phyloP scores from a whole-genome alignment of 495 filamentous ascomycete genomes.

The Articulospora tetracladia region DNA sequence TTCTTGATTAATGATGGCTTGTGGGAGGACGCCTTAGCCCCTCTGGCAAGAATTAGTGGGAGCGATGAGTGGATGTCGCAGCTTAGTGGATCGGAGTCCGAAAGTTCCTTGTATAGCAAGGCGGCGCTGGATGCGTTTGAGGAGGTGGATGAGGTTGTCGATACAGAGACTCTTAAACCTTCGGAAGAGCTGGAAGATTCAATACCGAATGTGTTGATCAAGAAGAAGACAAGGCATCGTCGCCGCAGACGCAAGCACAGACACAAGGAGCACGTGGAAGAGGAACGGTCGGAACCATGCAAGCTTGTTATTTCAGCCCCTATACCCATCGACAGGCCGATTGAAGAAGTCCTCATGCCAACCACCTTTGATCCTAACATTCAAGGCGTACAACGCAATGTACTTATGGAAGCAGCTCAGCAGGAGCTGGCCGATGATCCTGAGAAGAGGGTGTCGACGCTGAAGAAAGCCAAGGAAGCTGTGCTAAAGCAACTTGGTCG shows the following conservation, averaged over 20 bases:
- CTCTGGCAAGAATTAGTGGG: slow-evolving; percentile 54
- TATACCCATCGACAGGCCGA: slow-evolving; percentile 40
- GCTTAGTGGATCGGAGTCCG: slow-evolving; percentile 33
- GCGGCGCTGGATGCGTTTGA: slow-evolving; percentile 19
- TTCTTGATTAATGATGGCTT: slow-evolving; percentile 54
- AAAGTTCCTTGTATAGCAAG: slow-evolving; percentile 17
- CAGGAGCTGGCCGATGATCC: slow-evolving; percentile 26
- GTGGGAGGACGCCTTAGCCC: slow-evolving; percentile 73
- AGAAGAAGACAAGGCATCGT: slow-evolving; percentile 38
- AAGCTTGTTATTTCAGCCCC: slow-evolving; percentile 40
- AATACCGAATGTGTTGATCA: slow-evolving; percentile 38
- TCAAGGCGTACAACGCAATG: slow-evolving; percentile 27
- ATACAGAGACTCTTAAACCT: background rate
- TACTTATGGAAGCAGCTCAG: slow-evolving; percentile 16
- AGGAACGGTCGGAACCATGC: background rate
- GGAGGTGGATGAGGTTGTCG: slow-evolving; percentile 16
- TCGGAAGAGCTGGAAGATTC: slow-evolving; percentile 35
- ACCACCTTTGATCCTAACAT: slow-evolving; percentile 25
- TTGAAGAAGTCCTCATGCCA: slow-evolving; percentile 37
- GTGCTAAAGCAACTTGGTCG: slow-evolving; percentile 29
- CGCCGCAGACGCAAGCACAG: slow-evolving; percentile 38
- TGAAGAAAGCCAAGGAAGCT: slow-evolving; percentile 24
- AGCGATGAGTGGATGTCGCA: slow-evolving; percentile 45
- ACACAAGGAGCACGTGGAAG: slow-evolving; percentile 19
- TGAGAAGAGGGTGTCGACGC: slow-evolving; percentile 19